phyloP scores from a whole-genome alignment of 306 rosid species.

The Luffa acutangula region DNA sequence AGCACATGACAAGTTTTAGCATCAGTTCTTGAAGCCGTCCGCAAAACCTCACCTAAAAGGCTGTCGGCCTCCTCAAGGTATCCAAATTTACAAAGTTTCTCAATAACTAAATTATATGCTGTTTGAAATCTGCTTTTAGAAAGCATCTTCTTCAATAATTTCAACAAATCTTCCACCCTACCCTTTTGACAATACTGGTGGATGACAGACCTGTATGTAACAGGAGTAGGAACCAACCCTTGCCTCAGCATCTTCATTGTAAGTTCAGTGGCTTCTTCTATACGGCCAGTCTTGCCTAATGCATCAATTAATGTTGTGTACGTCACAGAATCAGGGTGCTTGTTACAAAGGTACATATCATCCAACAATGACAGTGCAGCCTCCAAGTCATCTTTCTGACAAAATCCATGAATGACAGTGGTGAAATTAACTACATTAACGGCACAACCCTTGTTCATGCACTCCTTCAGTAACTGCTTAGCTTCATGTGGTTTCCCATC shows the following conservation, averaged over 20 bases:
- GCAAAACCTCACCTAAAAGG: slow-evolving; percentile 61
- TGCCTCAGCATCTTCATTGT: slow-evolving; percentile 50
- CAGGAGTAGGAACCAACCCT: slow-evolving; percentile 75
- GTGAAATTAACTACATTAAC: slow-evolving; percentile 74
- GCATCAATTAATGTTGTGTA: slow-evolving; percentile 69
- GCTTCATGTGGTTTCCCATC: slow-evolving; percentile 59
- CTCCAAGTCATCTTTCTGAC: slow-evolving; percentile 61
- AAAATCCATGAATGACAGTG: slow-evolving; percentile 73
- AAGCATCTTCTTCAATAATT: slow-evolving; percentile 61
- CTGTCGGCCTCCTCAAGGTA: slow-evolving; percentile 65
- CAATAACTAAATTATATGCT: slow-evolving; percentile 67
- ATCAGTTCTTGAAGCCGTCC: slow-evolving; percentile 80
- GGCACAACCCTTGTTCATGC: slow-evolving; percentile 62
- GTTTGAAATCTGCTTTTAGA: slow-evolving; percentile 35
- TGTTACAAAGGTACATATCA: slow-evolving; percentile 78
- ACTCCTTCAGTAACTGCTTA: slow-evolving; percentile 60
- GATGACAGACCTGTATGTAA: slow-evolving; percentile 68
- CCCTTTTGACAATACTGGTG: slow-evolving; percentile 55
- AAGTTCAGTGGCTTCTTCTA: slow-evolving; percentile 59
- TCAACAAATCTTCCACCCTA: slow-evolving; percentile 59
- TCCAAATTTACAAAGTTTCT: slow-evolving; percentile 72
- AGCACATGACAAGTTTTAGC: slow-evolving; percentile 66
- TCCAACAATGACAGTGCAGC: slow-evolving; percentile 69
- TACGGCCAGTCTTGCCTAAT: slow-evolving; percentile 60
- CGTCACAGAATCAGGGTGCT: slow-evolving; percentile 73